phyloP scores from a whole-genome alignment of 139 green algal genomes.

The Tetratostichococcus sp. region DNA sequence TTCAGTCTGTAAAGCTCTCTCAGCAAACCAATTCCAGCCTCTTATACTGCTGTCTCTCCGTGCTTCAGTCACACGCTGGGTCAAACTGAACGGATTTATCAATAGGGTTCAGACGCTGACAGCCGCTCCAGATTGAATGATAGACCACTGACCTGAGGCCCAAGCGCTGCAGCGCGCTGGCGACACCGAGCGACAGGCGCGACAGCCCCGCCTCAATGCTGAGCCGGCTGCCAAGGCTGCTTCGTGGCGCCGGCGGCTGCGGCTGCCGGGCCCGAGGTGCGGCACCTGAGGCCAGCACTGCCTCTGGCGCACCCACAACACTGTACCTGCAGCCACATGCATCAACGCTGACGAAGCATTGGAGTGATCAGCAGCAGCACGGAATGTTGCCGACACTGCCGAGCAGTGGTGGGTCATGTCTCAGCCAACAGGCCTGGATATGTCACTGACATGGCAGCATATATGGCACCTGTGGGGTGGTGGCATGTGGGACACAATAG shows the following conservation, averaged over 20 bases:
- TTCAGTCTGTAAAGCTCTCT: not conserved
- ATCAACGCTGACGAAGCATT: no score
- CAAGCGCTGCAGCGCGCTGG: conserved; percentile 25
- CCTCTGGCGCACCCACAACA: not conserved
- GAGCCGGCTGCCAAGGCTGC: not conserved
- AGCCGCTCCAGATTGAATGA: no score
- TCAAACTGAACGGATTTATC: no score
- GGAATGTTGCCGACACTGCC: no score
- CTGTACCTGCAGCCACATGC: not conserved
- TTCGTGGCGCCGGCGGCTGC: not conserved
- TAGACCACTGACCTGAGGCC: conserved; percentile 1
- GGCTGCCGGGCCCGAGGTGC: not conserved
- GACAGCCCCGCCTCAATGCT: conserved; percentile 6
- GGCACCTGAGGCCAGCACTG: not conserved
- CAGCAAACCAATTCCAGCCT: no score
- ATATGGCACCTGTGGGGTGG: not conserved
- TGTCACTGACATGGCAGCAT: no score
- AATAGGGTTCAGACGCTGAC: no score
- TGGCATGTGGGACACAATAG: conserved; percentile 12
- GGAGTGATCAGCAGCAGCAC: no score
- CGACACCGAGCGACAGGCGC: conserved; percentile 25
- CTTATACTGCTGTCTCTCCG: no score
- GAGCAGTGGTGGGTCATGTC: no score
- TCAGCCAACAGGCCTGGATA: no score
- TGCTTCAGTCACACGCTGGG: no score